Conservation (phyloP, 331 rosid species). For the Stylosanthes scabra region DNA sequence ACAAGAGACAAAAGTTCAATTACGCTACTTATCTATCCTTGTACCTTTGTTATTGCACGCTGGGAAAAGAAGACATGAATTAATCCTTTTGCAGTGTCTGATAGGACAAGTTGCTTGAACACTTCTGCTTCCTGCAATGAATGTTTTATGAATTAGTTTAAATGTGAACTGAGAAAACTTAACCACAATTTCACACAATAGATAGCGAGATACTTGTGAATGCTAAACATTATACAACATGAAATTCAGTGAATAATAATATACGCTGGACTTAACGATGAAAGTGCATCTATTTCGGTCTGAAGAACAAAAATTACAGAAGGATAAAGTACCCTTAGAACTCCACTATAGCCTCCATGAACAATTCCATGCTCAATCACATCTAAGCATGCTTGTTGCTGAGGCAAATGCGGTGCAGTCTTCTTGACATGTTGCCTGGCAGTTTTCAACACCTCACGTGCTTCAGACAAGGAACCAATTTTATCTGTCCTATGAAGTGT, state of each 20-base stretch:
- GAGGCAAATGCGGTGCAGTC: conserved; percentile 91
- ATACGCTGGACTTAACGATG: too few relatives aligned
- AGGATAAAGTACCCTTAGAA: conserved; percentile 66
- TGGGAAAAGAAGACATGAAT: conserved; percentile 92
- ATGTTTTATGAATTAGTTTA: conserved; percentile 38
- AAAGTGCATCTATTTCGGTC: not conserved
- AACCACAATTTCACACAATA: conserved; percentile 32
- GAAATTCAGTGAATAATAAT: conserved; percentile 6
- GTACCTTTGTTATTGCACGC: conserved; percentile 88
- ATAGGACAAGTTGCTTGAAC: conserved; percentile 64
- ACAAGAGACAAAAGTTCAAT: not conserved
- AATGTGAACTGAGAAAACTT: conserved; percentile 3
- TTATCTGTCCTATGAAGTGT: conserved; percentile 91
- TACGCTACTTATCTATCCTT: not conserved
- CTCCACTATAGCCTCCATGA: conserved; percentile 96
- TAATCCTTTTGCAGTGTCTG: conserved; percentile 90
- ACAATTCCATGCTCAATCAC: conserved; percentile 88
- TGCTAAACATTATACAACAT: conserved; percentile 30
- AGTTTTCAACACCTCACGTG: conserved; percentile 59
- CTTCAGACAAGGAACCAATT: conserved; percentile 77
- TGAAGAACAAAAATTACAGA: conserved; percentile 15
- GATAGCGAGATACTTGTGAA: conserved; percentile 19
- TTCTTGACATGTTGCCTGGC: conserved; percentile 77
- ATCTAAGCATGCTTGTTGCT: conserved; percentile 88
- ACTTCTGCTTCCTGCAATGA: conserved; percentile 81